A percentile compares a stretch with the other conserved stretches of the same genome.
Evolutionary conservation across 2,329 filamentous ascomycete species (phyloP).

Genomic region (Epichloe brachyelytri): DNA sequence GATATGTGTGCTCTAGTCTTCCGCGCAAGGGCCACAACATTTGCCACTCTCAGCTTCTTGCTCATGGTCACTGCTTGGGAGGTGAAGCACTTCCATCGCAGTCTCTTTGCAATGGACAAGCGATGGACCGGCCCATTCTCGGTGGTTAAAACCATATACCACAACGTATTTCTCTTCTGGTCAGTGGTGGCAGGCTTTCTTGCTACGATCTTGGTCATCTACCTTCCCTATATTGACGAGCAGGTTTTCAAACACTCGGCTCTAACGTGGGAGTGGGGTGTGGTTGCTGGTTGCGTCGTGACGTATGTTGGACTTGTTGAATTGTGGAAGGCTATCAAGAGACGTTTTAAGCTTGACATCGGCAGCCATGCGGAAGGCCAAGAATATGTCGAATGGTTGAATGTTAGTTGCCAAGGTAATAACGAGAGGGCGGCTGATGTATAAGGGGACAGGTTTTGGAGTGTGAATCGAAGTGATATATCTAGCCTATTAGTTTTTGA

Average conservation of each 20-base stretch:
- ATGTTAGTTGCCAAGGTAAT: background rate
- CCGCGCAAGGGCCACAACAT: slow-evolving; percentile 54
- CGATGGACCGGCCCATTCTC: slow-evolving; percentile 34
- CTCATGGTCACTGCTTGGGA: slow-evolving; percentile 61
- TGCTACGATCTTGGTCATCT: slow-evolving; percentile 49
- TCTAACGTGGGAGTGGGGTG: slow-evolving; percentile 60
- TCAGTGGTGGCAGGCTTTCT: slow-evolving; percentile 47
- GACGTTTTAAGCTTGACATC: slow-evolving; percentile 28
- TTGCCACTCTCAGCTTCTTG: slow-evolving; percentile 55
- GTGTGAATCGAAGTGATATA: slow-evolving; percentile 14
- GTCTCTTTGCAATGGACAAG: slow-evolving; percentile 54
- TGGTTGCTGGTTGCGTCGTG: slow-evolving; percentile 46
- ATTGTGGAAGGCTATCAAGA: slow-evolving; percentile 56
- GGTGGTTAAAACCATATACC: slow-evolving; percentile 48
- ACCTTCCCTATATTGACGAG: slow-evolving; percentile 54
- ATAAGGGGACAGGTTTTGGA: slow-evolving; percentile 18
- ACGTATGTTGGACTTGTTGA: slow-evolving; percentile 53
- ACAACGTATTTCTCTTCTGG: slow-evolving; percentile 56
- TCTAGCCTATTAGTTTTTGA: slow-evolving; percentile 13
- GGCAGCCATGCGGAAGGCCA: slow-evolving; percentile 8
- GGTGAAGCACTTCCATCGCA: slow-evolving; percentile 57
- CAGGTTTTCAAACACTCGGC: slow-evolving; percentile 56
- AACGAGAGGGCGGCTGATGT: background rate
- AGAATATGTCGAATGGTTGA: slow-evolving; percentile 1
- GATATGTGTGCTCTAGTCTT: slow-evolving; percentile 43